Conservation (phyloP, 768 basidiomycete species). For the Suillus cothurnatus region DNA sequence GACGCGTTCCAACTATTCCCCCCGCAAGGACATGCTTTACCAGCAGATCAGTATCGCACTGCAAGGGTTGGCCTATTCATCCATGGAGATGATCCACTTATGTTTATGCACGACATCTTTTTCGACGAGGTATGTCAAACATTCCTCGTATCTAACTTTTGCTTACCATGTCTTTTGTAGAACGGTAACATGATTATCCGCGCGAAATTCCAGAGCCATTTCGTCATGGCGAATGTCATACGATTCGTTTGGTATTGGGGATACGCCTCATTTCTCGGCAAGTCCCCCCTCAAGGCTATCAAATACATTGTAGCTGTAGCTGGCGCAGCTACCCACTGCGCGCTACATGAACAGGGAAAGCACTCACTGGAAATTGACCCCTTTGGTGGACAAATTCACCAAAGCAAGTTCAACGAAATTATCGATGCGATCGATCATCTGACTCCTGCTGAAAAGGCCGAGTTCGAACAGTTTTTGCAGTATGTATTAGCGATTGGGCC, state of each 20-base stretch:
- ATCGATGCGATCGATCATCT: fast-evolving
- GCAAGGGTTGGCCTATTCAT: neutral
- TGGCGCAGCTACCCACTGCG: neutral
- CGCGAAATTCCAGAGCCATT: neutral
- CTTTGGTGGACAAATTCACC: neutral
- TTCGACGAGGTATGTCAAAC: neutral
- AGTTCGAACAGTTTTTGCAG: too few species aligned
- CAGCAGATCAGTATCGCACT: neutral
- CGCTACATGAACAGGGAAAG: neutral
- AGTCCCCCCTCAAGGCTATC: neutral
- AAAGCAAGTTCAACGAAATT: neutral
- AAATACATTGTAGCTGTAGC: neutral
- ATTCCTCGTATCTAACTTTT: neutral
- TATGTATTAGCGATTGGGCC: too few species aligned
- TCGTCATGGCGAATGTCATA: neutral
- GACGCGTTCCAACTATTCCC: neutral
- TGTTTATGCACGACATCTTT: neutral
- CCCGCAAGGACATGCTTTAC: neutral
- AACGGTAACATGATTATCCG: neutral
- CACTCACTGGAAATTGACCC: fast-evolving
- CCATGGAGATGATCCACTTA: fast-evolving
- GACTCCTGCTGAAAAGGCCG: too few species aligned
- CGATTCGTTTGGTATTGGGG: neutral
- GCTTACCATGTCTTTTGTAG: neutral
- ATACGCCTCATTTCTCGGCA: neutral